These are phyloP conservation scores for Malus hybrid DNA, from an alignment of 331 rosid species.

Conservation along the genomic window DNA sequence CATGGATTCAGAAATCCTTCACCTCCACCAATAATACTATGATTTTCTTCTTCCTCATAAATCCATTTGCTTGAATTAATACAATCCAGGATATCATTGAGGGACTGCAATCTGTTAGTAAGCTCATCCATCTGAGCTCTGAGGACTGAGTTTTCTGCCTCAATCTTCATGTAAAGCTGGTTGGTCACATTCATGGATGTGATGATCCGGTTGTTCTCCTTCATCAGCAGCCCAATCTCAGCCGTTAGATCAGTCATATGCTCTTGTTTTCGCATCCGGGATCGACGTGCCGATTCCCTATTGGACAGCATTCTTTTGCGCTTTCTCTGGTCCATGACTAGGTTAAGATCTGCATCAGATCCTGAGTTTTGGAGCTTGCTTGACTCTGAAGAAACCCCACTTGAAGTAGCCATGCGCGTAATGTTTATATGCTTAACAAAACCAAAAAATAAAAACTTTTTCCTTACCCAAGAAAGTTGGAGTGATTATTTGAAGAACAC, in stretches of 20 bases:
- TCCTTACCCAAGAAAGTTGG: not conserved
- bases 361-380: conserved; percentile 37
- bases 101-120: conserved; percentile 42
- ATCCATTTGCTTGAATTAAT: conserved; percentile 27
- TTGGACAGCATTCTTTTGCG: conserved; percentile 73
- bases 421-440: not conserved
- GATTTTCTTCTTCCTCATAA: not conserved
- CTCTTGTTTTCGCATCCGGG: conserved; percentile 62
- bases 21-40: conserved; percentile 16
- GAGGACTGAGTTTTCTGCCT: conserved; percentile 56
- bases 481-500: not conserved
- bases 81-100: conserved; percentile 41
- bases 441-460: not conserved
- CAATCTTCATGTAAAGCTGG: conserved; percentile 37
- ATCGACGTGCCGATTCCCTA: conserved; percentile 66
- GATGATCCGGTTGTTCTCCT: conserved; percentile 42
- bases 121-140: conserved; percentile 60
- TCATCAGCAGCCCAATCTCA: conserved; percentile 29
- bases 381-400: conserved; percentile 43
- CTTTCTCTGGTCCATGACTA: conserved; percentile 43
- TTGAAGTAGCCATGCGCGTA: conserved; percentile 38
- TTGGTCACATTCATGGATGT: conserved; percentile 24
- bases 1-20: conserved; percentile 42
- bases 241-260: conserved; percentile 41
- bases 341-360: conserved; percentile 35